These are phyloP conservation scores for Inga leiocalycina DNA, from an alignment of 306 rosid genomes.

Conservation along the genomic window DNA sequence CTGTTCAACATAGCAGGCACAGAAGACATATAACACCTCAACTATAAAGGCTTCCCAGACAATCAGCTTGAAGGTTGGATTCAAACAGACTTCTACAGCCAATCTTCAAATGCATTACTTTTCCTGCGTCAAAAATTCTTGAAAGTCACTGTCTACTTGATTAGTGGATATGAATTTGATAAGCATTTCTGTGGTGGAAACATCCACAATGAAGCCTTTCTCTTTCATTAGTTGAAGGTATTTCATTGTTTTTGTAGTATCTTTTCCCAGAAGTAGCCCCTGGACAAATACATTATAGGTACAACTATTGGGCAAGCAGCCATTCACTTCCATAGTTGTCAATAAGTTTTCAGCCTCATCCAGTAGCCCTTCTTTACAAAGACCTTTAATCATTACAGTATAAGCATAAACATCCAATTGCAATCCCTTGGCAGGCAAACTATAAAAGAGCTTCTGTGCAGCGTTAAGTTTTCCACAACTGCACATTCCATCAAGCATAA, in stretches of 20 bases:
- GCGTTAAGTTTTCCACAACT: not conserved
- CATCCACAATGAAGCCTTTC: not conserved
- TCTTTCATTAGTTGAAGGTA: constrained; percentile 15
- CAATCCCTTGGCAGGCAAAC: constrained; percentile 3
- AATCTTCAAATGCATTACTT: not conserved
- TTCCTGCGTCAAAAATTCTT: not conserved
- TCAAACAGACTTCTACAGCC: not conserved
- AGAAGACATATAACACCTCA: not conserved
- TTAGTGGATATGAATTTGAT: not conserved
- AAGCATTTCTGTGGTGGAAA: not conserved
- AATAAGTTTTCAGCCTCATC: not conserved
- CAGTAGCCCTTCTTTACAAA: not conserved
- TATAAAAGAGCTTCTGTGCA: not conserved
- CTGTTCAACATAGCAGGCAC: not conserved
- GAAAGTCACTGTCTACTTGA: not conserved
- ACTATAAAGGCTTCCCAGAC: not conserved
- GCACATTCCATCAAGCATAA: constrained; percentile 1
- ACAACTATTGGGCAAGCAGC: not conserved
- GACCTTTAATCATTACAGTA: constrained; percentile 12
- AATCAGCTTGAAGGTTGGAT: not conserved
- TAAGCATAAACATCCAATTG: not conserved
- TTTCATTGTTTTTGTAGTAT: not conserved
- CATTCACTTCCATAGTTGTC: not conserved
- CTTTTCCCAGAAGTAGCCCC: not conserved
- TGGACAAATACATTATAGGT: not conserved